A percentile compares a stretch with the other conserved stretches of the same genome.
phyloP scores from a whole-genome alignment of 1,284 basidiomycete genomes.

The Trametes polyzona region DNA sequence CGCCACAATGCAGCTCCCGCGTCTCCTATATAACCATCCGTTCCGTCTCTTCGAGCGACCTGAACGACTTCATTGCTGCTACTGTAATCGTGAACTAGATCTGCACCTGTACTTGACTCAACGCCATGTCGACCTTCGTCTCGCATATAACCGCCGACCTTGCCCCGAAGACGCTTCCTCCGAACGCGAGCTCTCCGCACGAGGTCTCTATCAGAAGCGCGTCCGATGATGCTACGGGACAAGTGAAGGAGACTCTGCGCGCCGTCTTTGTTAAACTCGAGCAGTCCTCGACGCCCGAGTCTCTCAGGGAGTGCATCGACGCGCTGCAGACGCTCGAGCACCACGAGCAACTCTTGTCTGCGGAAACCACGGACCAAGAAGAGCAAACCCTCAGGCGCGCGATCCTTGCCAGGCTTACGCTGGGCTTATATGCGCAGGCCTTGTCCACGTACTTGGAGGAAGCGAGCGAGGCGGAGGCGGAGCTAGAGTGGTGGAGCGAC shows the following conservation, averaged over 20 bases:
- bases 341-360: conserved; percentile 13
- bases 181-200: conserved; percentile 7
- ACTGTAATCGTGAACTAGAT: too few species aligned
- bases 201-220: conserved; percentile 1
- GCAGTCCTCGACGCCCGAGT: conserved; percentile 24
- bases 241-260: conserved; percentile 32
- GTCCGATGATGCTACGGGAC: not conserved
- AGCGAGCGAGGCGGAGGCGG: conserved; percentile 65
- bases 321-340: conserved; percentile 31
- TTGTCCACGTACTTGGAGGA: conserved; percentile 62
- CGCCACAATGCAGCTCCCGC: too few species aligned
- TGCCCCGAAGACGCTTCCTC: conserved; percentile 25
- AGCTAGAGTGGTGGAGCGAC: conserved; percentile 79
- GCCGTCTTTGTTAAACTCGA: conserved; percentile 35
- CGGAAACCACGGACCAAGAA: conserved; percentile 28
- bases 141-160: conserved; percentile 36
- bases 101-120: too few species aligned
- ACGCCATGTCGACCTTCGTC: conserved; percentile 39
- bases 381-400: conserved; percentile 35
- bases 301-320: conserved; percentile 27
- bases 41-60: too few species aligned
- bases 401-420: conserved; percentile 49
- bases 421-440: conserved; percentile 61
- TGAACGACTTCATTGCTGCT: too few species aligned
- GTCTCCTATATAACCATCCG: too few species aligned